phyloP scores from a whole-genome alignment of 768 basidiomycete genomes.

The Termitomyces sp. region DNA sequence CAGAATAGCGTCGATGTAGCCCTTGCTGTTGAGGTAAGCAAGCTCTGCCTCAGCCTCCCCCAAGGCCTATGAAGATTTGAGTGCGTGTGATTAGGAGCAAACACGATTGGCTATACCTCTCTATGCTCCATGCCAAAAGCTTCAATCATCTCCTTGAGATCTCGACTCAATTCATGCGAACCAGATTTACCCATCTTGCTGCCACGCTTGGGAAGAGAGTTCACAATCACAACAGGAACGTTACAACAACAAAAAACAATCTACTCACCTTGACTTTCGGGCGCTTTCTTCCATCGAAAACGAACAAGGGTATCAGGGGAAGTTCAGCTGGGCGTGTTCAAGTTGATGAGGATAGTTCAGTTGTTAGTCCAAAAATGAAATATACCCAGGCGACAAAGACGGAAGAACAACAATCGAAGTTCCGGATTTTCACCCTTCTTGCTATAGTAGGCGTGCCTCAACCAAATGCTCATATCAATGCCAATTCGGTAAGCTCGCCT shows the following conservation, averaged over 20 bases:
- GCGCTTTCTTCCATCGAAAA: not conserved
- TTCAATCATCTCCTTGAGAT: not conserved
- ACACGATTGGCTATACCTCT: not conserved
- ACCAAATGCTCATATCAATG: not conserved
- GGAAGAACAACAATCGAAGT: not conserved
- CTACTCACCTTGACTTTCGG: not conserved
- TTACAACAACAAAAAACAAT: too few species aligned
- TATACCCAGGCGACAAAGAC: not conserved
- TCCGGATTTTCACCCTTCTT: not conserved
- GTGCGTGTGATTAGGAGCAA: not conserved
- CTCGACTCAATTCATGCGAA: not conserved
- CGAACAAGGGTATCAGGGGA: not conserved
- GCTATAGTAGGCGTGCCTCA: not conserved
- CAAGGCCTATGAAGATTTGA: slow-evolving; percentile 33
- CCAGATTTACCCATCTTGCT: not conserved
- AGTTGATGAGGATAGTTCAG: not conserved
- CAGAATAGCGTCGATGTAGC: slow-evolving; percentile 43
- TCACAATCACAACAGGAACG: not conserved
- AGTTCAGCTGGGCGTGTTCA: not conserved
- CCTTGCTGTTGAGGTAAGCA: slow-evolving; percentile 37
- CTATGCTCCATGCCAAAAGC: not conserved
- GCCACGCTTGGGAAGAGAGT: not conserved
- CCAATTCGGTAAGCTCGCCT: not conserved
- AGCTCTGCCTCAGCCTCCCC: slow-evolving; percentile 57
- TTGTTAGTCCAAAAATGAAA: not conserved